Base-by-base conservation (phyloP, 495 filamentous ascomycete species). In the Antarctomyces pellizariae region DNA sequence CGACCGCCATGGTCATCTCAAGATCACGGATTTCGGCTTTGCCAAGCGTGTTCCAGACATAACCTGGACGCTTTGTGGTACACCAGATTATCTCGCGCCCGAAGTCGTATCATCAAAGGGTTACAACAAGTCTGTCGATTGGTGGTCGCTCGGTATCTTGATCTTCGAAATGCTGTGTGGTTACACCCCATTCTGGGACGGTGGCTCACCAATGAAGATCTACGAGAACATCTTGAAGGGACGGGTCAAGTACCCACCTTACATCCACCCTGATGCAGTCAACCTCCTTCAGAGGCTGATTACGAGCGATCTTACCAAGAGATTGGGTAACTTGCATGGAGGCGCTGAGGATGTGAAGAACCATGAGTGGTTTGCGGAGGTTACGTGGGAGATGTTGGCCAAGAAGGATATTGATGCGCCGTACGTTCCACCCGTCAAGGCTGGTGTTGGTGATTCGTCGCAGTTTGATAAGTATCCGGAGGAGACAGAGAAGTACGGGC, bases 131-230 rank as follows among this genome's bases (percentile, higher is more conserved):
- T 92, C 83, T 3, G 86, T 97, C 5, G 86, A 97, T 46, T 97
- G 86, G 86, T 97, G 86, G 86, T 93, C 84, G 22, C 55, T 97
- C 23, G 86, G 86, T 21, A 95, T 97, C 50, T 57, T 97, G 28
- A 95, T 97, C 43, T 97, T 93, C 43, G 86, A 97, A 55, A 97
- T 97, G 86, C 71, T 97, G 11, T 93, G 84, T 45, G 86, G 86
- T 8, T 95, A 92, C 48, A 95, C 86, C 8, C 86, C 86, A 2
- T 97, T 97, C 53, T 97, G 83, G 82, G 86, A 97, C 47, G 75
- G 75, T 31, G 86, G 84, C 18, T 90, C 77, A 3, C 82, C 86
- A 1, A 90, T 95, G 62, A 93, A 91, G 53, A 97, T 97, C 38
- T 97, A 97, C 49, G 84, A 95, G 56, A 97, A 97, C 46, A 95